Evolutionary conservation across 441 rosid species (phyloP).

Genomic region (Gossypium schwendimanii): DNA sequence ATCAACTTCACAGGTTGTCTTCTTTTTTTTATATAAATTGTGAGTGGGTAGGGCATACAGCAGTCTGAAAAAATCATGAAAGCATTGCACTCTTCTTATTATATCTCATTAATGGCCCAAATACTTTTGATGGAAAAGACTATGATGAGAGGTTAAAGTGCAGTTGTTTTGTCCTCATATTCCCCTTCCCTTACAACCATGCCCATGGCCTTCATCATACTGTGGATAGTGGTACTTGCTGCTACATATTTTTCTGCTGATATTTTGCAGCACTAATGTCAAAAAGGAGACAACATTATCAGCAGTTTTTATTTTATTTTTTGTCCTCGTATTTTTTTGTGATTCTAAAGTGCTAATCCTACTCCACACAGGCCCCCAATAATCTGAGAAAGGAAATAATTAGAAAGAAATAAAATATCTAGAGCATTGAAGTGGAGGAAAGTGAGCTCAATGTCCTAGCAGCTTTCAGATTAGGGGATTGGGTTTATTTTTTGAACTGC

Average conservation of each 20-base stretch:
- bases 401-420: not conserved
- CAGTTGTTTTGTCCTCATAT: slow-evolving; percentile 11
- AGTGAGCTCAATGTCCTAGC: not conserved
- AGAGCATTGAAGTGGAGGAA: not conserved
- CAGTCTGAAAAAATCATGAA: slow-evolving; percentile 29
- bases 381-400: not conserved
- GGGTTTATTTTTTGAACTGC: not conserved
- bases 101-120: slow-evolving; percentile 14
- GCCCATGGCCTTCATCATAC: slow-evolving; percentile 17
- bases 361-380: not conserved
- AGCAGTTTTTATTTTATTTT: not conserved
- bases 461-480: not conserved
- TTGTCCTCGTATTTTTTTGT: too few species aligned
- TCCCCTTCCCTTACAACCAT: not conserved
- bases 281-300: not conserved
- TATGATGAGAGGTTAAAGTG: slow-evolving; percentile 22
- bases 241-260: slow-evolving; percentile 16
- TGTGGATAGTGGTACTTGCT: not conserved
- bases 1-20: not conserved
- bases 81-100: slow-evolving; percentile 23
- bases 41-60: slow-evolving; percentile 20
- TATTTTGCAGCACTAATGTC: slow-evolving; percentile 10
- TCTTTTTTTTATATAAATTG: not conserved
- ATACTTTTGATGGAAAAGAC: slow-evolving; percentile 19
- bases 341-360: not conserved